These are phyloP conservation scores for Tanacetum coccineum DNA, from an alignment of 129 eudicot species.

Conservation along the genomic window DNA sequence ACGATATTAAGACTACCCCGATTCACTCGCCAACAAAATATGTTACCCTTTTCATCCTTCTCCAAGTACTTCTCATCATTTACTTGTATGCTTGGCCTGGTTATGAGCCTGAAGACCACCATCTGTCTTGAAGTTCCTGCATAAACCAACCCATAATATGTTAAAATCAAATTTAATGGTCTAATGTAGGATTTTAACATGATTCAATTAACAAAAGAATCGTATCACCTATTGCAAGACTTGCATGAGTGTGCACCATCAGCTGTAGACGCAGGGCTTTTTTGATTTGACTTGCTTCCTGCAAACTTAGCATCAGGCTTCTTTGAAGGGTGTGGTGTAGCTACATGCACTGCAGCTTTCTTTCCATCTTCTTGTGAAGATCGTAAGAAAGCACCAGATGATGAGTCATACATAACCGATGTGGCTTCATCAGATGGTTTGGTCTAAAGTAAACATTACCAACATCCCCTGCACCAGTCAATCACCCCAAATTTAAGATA, in stretches of 20 bases:
- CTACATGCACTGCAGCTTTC: slow-evolving; percentile 60
- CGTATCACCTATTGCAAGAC: slow-evolving; percentile 48
- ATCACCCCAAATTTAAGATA: no score
- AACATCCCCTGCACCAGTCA: no score
- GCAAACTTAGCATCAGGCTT: slow-evolving; percentile 46
- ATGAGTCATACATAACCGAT: no score
- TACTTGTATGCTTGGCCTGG: slow-evolving; percentile 76
- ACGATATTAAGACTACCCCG: slow-evolving; percentile 11
- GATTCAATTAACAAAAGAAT: no score
- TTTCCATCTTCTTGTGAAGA: slow-evolving; percentile 66
- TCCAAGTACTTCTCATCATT: background rate
- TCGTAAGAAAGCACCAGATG: no score
- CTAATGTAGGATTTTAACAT: no score
- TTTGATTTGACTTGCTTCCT: slow-evolving; percentile 53
- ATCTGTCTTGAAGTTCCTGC: slow-evolving; percentile 67
- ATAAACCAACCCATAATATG: background rate
- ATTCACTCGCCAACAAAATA: slow-evolving; percentile 21
- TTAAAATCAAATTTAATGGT: background rate
- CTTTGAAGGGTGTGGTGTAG: slow-evolving; percentile 75
- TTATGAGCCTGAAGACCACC: slow-evolving; percentile 58
- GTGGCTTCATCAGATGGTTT: no score
- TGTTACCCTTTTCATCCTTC: slow-evolving; percentile 8
- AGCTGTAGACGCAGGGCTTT: slow-evolving; percentile 58
- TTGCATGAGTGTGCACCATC: slow-evolving; percentile 55
- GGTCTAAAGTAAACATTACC: no score